Evolutionary conservation across 129 eudicot genomes (phyloP), one percentile per base, ranked within the genome.

Genomic region (Ambrosia trifida): DNA sequence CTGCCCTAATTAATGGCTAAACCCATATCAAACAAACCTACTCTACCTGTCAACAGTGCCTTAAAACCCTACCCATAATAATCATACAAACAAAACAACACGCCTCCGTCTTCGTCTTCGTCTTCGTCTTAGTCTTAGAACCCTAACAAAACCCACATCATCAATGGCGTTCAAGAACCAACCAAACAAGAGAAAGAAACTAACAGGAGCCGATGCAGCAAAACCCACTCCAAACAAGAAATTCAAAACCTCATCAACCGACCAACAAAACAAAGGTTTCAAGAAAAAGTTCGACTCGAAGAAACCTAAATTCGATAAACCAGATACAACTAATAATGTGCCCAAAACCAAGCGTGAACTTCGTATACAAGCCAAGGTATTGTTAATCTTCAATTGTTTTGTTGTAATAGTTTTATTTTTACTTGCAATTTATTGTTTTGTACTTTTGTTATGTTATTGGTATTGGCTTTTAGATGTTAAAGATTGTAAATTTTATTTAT

Each of bases 281-380:
- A 81, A 79, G 58, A 79, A 82, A 44, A 68, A 81, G 11, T 75
- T 74, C 72, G 78, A 76, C 36, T 11, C 20, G 38, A 62, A 62
- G 17, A 83, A 83, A 72, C 78, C 78, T 1, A 77, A 66, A 72
- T 78, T 78, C 57, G 63, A 61, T 3, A 84, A 84, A 70, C 31
- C 74, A n/a, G 76, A 78, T 5, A 13, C 60, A 16, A 19, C 19
- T 32, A 53, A 77, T 7, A 81, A 70, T 32, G 77, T 11, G 10
- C 83, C 79, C 53, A 82, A 80, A 73, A 68, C 84, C 59, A 89
- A 89, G 72, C 78, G 79, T 67, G 86, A 77, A 38, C 78, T 80
- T 44, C 90, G 96, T 66, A 20, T 89, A 45, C 90, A 73, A 19
- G 74, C 96, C 59, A 89, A 89, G 96, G 96, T 89, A 36, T 65